phyloP scores from a whole-genome alignment of 163 green algal genomes.

The Chlamydomonas reinhardtii region DNA sequence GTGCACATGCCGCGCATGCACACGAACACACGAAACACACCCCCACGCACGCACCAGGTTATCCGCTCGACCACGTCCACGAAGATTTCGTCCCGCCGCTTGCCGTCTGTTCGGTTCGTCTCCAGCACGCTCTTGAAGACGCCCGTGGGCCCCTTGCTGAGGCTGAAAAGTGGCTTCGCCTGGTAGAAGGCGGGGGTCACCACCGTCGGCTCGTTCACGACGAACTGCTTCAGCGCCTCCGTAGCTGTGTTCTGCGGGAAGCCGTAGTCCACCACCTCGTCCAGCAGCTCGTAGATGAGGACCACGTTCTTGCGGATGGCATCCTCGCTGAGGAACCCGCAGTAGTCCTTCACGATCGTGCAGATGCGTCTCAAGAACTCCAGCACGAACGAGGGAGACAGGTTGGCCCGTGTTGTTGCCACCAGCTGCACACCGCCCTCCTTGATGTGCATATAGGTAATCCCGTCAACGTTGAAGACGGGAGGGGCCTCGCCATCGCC shows the following conservation, averaged over 20 bases:
- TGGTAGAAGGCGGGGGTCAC: conserved; percentile 56
- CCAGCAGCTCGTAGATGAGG: conserved; percentile 97
- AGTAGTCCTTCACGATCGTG: conserved; percentile 81
- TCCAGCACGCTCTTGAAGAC: conserved; percentile 94
- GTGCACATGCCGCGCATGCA: background rate
- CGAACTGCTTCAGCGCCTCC: conserved; percentile 93
- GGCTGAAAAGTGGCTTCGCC: conserved; percentile 47
- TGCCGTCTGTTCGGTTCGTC: conserved; percentile 77
- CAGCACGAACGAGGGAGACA: conserved; percentile 90
- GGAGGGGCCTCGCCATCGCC: conserved; percentile 81
- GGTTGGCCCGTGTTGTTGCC: conserved; percentile 91
- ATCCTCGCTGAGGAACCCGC: conserved; percentile 80
- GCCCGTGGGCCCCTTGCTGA: conserved; percentile 77
- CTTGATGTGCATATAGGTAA: conserved; percentile 94
- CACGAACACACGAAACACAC: background rate
- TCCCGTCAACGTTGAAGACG: conserved; percentile 92
- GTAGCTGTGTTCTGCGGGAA: conserved; percentile 91
- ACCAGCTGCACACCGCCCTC: conserved; percentile 89
- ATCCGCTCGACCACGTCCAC: conserved; percentile 89
- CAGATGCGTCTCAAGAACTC: conserved; percentile 92
- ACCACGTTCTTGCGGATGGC: conserved; percentile 96
- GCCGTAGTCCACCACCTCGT: conserved; percentile 95
- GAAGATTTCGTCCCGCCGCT: conserved; percentile 72
- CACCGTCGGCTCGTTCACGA: conserved; percentile 93
- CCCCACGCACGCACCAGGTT: conserved; percentile 61